Base-by-base conservation (phyloP, 306 rosid species). In the Sesbania bispinosa region DNA sequence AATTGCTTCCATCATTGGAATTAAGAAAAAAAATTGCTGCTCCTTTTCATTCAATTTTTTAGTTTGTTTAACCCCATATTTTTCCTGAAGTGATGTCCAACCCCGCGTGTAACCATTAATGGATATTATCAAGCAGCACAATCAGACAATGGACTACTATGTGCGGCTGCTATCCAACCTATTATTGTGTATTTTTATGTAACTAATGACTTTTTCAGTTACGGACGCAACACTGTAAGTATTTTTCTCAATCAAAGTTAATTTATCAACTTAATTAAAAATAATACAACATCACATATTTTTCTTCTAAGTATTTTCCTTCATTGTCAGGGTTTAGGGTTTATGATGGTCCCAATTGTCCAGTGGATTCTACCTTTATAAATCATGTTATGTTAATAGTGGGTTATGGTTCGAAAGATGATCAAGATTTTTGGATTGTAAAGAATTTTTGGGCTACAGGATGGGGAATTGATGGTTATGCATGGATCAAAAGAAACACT, bases 391-490 rank as follows among this genome's bases (percentile, higher is more conserved):
- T 80, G 77, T 53, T 83, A 5, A 14, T 86, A 0, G 86, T 86
- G 13, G 90, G 88, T 5, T 86, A 61, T 61, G 50, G 11, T 61
- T 36, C 84, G 10, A 62, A 69, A 33, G 62, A 71, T 13, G 82
- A 24, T 51, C 80, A 75, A 50, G 90, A 86, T 59, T 86, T 60
- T 60, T 86, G 85, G 87, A 86, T 86, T 4, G 87, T 86, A 41
- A 86, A 86, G 54, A 86, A 86, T 72, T 86, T 85, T n/a, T 85
- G 85, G 89, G 85, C 83, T 9, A 9, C 30, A 52, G 3, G 26
- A 9, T 82, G 89, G 87, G 90, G 90, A n/a, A 19, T 83, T 0
- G 74, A 77, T 13, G 90, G 87, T 18, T 83, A 85, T 60, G 11
- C 83, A 1, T 86, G 73, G 62, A 81, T 86, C 13, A 75, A 45